Base-by-base conservation (phyloP, 2,329 filamentous ascomycete species). In the Microdochium nivale region DNA sequence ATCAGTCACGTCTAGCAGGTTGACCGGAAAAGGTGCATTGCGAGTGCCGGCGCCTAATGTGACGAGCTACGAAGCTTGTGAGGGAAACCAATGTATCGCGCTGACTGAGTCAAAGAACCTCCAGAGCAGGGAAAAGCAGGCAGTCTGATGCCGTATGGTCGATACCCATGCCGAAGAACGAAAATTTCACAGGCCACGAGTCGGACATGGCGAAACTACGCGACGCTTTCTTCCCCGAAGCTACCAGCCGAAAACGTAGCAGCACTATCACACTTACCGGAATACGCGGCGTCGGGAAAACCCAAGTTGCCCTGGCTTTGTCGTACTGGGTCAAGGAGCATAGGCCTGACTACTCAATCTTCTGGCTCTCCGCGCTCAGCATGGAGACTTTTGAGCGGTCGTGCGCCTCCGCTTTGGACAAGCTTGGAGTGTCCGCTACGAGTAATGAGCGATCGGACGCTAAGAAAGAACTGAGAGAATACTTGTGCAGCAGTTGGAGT, bases 231-330 rank as follows among this genome's bases (percentile, higher is more conserved):
- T 44, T 44, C 19, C n/a, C 40, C 40, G 5, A 23, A 23, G 19
- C 14, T 13, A 19, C n/a, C 19, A 13, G 21, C 27, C 27, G 11
- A 8, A 19, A 19, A 3, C 9, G 23, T 2, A 44, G 10, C 9
- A 19, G 23, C 40, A 44, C 56, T 55, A 27, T 61, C 54, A 60
- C 56, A 2, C 49, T 68, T 7, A 51, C 60, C 3, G 68, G 67
- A 2, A 60, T 69, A 1, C 65, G 66, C 2, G 68, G 68, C 0
- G 56, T 70, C 2, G 66, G 68, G 0, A 72, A 73, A 57, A 70
- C 68, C 1, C 66, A 72, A 50, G 61, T 72, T 14, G 68, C 67
- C 1, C 56, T 71, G 4, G 64, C 72, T 47, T 60, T 60, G 11
- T 63, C 61, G 19, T 69, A 61, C 52, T 59, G 57, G 1, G 11